These are phyloP conservation scores for Volvox reticuliferus DNA, from an alignment of 139 green algal species.

Conservation along the genomic window DNA sequence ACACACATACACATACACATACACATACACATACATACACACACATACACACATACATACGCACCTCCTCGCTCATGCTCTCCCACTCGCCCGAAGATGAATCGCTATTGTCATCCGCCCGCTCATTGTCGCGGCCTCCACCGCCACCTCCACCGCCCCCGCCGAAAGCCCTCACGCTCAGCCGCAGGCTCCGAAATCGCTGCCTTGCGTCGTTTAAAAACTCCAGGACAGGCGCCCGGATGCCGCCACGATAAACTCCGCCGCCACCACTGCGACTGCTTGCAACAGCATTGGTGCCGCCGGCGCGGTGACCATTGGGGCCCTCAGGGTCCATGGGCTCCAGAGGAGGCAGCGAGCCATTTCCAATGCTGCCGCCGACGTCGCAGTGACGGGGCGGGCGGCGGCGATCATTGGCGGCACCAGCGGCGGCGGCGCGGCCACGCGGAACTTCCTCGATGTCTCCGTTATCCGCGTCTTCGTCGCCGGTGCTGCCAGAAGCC, in stretches of 20 bases:
- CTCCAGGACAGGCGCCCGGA: neutral
- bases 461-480: neutral
- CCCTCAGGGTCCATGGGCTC: too few species aligned
- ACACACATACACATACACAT: neutral
- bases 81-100: slow-evolving; percentile 15
- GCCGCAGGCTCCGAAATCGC: neutral
- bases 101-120: neutral
- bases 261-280: neutral
- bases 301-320: too few species aligned
- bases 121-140: neutral
- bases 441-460: neutral
- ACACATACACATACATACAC: neutral
- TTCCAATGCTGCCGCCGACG: neutral
- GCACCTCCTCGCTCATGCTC: slow-evolving; percentile 11
- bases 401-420: neutral
- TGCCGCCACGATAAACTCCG: neutral
- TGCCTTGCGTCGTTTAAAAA: neutral
- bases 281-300: too few species aligned
- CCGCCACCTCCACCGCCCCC: neutral
- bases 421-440: neutral
- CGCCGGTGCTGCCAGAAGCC: neutral
- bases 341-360: neutral
- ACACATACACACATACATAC: neutral
- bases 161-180: neutral
- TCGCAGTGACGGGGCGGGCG: neutral